A percentile compares a stretch with the other conserved stretches of the same genome.
Conservation (phyloP, 805 yeast species). For the Metschnikowia peoriensis region DNA sequence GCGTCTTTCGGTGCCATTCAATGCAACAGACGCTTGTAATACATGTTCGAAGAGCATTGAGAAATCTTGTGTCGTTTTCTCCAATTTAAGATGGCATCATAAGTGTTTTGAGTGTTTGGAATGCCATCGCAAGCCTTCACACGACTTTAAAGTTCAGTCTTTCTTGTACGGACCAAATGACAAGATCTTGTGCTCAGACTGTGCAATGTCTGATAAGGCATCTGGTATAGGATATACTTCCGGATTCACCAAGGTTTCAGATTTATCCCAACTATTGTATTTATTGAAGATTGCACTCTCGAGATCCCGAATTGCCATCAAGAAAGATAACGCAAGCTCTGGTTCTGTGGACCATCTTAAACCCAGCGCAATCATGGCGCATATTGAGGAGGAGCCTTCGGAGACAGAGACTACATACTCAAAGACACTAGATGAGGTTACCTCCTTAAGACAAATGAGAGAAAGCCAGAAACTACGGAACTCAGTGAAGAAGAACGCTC, state of each 20-base stretch:
- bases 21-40: constrained; percentile 74
- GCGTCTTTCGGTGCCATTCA: constrained; percentile 47
- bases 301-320: constrained; percentile 64
- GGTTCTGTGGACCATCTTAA: constrained; percentile 4
- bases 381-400: constrained; percentile 18
- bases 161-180: constrained; percentile 17
- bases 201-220: constrained; percentile 48
- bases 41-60: constrained; percentile 77
- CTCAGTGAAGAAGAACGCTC: constrained; percentile 56
- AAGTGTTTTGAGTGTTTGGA: constrained; percentile 66
- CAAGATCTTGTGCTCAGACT: constrained; percentile 56
- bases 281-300: constrained; percentile 81
- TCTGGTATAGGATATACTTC: constrained; percentile 21
- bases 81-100: constrained; percentile 76
- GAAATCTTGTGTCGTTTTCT: constrained; percentile 66
- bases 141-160: constrained; percentile 14
- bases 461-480: constrained; percentile 58
- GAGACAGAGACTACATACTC: constrained; percentile 53
- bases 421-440: constrained; percentile 71
- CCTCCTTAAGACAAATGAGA: constrained; percentile 69
- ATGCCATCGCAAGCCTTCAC: constrained; percentile 43
- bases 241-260: constrained; percentile 64
- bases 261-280: constrained; percentile 70
- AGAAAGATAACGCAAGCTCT: constrained; percentile 12
- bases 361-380: constrained; percentile 12